phyloP scores from a whole-genome alignment of 208 protist species.

The Borovskyia barvae region DNA sequence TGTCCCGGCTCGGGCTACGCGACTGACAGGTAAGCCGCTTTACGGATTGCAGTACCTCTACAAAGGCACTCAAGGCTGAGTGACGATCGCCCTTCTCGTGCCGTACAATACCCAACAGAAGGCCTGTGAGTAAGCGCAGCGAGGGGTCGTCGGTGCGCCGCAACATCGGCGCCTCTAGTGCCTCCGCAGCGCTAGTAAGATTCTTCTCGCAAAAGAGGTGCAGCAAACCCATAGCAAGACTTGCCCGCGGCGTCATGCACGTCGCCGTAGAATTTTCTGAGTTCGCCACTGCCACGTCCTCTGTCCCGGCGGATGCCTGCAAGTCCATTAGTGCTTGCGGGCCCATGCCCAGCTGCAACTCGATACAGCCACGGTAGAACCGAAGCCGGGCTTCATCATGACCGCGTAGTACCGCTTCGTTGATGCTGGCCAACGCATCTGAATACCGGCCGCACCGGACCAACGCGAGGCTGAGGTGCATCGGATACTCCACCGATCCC shows the following conservation, averaged over 20 bases:
- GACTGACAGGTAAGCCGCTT: background rate
- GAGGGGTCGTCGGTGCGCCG: background rate
- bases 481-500: slow-evolving; percentile 54
- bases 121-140: slow-evolving; percentile 3
- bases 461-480: slow-evolving; percentile 62
- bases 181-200: background rate
- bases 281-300: background rate
- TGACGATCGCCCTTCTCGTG: slow-evolving; percentile 1
- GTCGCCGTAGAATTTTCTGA: background rate
- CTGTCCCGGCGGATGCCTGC: slow-evolving; percentile 1
- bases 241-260: background rate
- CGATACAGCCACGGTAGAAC: slow-evolving; percentile 76
- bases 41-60: background rate
- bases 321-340: slow-evolving; percentile 24
- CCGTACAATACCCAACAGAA: slow-evolving; percentile 15
- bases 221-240: slow-evolving; percentile 15
- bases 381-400: slow-evolving; percentile 41
- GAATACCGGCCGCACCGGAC: slow-evolving; percentile 47
- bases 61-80: slow-evolving; percentile 8
- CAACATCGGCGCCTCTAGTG: slow-evolving; percentile 4
- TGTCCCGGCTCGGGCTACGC: background rate
- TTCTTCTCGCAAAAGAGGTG: slow-evolving; percentile 22
- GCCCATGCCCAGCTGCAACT: slow-evolving; percentile 51
- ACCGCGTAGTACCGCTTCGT: slow-evolving; percentile 56
- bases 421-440: slow-evolving; percentile 73